phyloP scores from a whole-genome alignment of 306 rosid species.

The barrel medic (Medicago truncatula) region DNA sequence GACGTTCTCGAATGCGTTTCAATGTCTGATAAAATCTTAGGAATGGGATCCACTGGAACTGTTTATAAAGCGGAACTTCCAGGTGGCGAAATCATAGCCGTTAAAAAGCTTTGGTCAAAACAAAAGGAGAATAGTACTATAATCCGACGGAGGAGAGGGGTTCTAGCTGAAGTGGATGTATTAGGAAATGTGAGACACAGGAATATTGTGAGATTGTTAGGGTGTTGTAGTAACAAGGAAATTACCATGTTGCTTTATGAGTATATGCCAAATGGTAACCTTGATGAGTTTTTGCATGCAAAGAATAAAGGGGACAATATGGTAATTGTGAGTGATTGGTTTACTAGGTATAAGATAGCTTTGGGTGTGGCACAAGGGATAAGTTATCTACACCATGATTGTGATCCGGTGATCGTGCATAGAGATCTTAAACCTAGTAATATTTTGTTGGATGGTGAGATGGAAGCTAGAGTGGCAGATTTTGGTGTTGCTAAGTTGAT shows the following conservation, averaged over 20 bases:
- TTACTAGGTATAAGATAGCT: slow-evolving; percentile 80
- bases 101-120: slow-evolving; percentile 85
- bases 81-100: slow-evolving; percentile 92
- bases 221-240: slow-evolving; percentile 92
- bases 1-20: slow-evolving; percentile 81
- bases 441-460: slow-evolving; percentile 77
- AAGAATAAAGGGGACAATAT: slow-evolving; percentile 73
- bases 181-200: slow-evolving; percentile 94
- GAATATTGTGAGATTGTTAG: slow-evolving; percentile 91
- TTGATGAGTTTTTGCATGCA: slow-evolving; percentile 78
- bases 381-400: slow-evolving; percentile 95
- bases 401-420: slow-evolving; percentile 88
- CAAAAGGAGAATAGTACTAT: slow-evolving; percentile 58
- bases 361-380: slow-evolving; percentile 97
- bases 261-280: slow-evolving; percentile 91
- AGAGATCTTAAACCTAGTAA: slow-evolving; percentile 94
- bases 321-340: slow-evolving; percentile 69
- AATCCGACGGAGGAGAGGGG: slow-evolving; percentile 82
- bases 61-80: slow-evolving; percentile 91
- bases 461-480: slow-evolving; percentile 97
- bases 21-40: slow-evolving; percentile 71
- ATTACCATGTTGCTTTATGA: slow-evolving; percentile 88
- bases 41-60: slow-evolving; percentile 93
- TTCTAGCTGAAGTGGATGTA: slow-evolving; percentile 91
- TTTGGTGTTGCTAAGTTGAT: slow-evolving; percentile 93